Evolutionary conservation across 352 stramenopile species (phyloP).

Genomic region (Pythium angustatum): DNA sequence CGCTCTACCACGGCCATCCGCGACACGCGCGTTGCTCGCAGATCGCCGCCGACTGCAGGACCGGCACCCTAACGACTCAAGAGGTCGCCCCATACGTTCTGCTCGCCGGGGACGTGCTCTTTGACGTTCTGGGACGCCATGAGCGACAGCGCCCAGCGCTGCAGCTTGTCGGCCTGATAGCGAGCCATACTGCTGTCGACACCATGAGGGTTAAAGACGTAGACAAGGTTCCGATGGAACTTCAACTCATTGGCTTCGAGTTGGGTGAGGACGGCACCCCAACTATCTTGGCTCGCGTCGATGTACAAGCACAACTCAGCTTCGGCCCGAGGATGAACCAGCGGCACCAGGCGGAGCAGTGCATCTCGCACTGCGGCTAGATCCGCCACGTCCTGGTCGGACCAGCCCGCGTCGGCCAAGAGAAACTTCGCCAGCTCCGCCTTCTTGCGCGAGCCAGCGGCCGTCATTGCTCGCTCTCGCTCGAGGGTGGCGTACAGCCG

Average conservation of each 20-base stretch:
- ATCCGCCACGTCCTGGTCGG: slow-evolving; percentile 2
- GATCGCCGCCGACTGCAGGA: neutral
- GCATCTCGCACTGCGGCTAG: neutral
- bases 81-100: slow-evolving; percentile 33
- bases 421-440: slow-evolving; percentile 6
- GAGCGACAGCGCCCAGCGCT: slow-evolving; percentile 31
- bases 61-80: slow-evolving; percentile 24
- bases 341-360: slow-evolving; percentile 24
- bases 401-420: slow-evolving; percentile 19
- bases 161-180: slow-evolving; percentile 35
- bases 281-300: slow-evolving; percentile 27
- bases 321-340: slow-evolving; percentile 19
- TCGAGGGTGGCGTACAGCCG: slow-evolving; percentile 26
- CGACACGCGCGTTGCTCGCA: neutral
- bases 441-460: slow-evolving; percentile 28
- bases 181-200: slow-evolving; percentile 5
- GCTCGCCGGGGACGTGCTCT: slow-evolving; percentile 29
- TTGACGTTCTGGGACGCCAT: slow-evolving; percentile 28
- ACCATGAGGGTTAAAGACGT: slow-evolving; percentile 22
- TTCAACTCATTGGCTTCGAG: slow-evolving; percentile 4
- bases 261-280: slow-evolving; percentile 27
- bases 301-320: slow-evolving; percentile 27
- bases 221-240: slow-evolving; percentile 30
- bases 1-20: slow-evolving; percentile 3
- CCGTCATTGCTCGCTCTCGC: slow-evolving; percentile 9